Evolutionary conservation across 768 basidiomycete species (phyloP), one percentile per base, ranked within the genome.

Genomic region (Tulasnella sp.): DNA sequence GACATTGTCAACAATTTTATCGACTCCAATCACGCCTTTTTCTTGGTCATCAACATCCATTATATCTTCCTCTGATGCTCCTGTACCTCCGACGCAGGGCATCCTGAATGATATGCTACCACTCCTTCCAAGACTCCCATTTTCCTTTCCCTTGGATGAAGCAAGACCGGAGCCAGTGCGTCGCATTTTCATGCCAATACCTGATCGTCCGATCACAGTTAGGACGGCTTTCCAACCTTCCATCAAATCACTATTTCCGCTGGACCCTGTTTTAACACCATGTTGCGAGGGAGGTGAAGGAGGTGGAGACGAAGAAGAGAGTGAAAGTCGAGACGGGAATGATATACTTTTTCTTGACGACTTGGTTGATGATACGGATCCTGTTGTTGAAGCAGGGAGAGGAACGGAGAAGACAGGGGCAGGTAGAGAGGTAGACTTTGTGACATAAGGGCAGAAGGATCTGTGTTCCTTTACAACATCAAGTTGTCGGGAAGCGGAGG

Each of bases 141-240:
- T 25, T 29, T 42, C 39, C 49, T 50, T 19, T 24, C 19, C 44
- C 40, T 42, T 41, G 9, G 49, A 39, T 5, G 49, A 51, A 19
- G 41, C 44, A 13, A 35, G 12, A 33, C 13, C 8, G 12, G 54
- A n/a, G 31, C 48, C 33, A 31, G 39, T 46, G 39, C 53, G 46
- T 41, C 75, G 75, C 56, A 69, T 69, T 55, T 76, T 72, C 58
- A 78, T 74, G 7, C 73, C 72, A 62, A 79, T 67, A 5, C 80
- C 80, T 58, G 82, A 75, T 20, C 85, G 74, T 45, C 79, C 63
- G 15, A 85, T 69, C 20, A 83, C 73, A 5, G 73, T 73, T 53
- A 87, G 63, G n/a, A 84, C 77, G 9, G 85, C 85, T 31, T 79
- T 70, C 86, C 86, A 89, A 13, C 86, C 86, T 60, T 89, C 86